Evolutionary conservation across 2,329 filamentous ascomycete species (phyloP), one percentile per base, ranked within the genome.

Genomic region (Exserohilum rostratum): DNA sequence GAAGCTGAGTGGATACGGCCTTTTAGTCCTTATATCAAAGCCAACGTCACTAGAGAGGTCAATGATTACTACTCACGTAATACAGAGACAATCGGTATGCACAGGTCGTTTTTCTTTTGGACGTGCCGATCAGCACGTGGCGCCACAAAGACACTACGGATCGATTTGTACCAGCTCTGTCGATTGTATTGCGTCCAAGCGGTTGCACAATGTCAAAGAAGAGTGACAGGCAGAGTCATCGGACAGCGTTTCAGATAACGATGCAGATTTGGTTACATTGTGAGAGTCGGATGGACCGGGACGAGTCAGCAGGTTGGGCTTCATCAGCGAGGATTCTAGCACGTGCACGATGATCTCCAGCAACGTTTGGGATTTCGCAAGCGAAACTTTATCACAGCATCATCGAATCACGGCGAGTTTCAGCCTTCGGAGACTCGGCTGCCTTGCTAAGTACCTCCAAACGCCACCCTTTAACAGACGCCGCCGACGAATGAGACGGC

Each of bases 401-500:
- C 42, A 18, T 49, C 40, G 34, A 57, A 46, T 54, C 46, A 53
- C 46, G 40, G 53, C 33, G 20, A 39, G 33, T 39, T 49, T 48
- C 54, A 56, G 48, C 25, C 27, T 20, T 53, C 45, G 46, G 49
- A 55, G 27, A 22, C 54, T 29, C 33, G 35, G 43, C 30, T 25
- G 42, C 30, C 30, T 17, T 43, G 13, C 42, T 51, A 27, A 48
- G 37, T 30, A 43, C 12, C 52, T 30, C 50, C 38, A 35, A 37
- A 38, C 31, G 30, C 45, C 52, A 50, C 48, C 48, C 43, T 31
- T 27, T 25, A 49, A 18, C 39, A 40, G 31, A 25, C 35, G 45
- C 20, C 40, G 34, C 42, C 59, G 38, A 58, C 58, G 60, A 60
- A 64, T 50, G 55, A 61, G 48, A 57, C 53, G 48, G 54, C 58